Evolutionary conservation across 306 rosid genomes (phyloP).

Genomic region (Cicer arietinum): DNA sequence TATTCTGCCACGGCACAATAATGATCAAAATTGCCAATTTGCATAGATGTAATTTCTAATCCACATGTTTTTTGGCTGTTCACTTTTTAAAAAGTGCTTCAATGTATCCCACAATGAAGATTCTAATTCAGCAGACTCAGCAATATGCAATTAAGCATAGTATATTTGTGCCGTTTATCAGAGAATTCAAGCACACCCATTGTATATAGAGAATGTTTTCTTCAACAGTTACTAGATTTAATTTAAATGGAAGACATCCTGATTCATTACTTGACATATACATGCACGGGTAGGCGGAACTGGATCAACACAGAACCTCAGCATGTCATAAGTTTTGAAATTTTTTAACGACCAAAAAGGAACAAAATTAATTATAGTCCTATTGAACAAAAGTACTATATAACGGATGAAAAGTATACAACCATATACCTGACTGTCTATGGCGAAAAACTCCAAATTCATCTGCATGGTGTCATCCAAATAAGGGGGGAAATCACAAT

Average conservation of each 20-base stretch:
- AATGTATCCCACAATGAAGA: slow-evolving; percentile 11
- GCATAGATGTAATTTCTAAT: slow-evolving; percentile 12
- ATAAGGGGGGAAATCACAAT: slow-evolving; percentile 41
- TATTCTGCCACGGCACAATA: not conserved
- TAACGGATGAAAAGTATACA: slow-evolving; percentile 22
- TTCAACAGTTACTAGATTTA: slow-evolving; percentile 24
- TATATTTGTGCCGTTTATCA: slow-evolving; percentile 10
- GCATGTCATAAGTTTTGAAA: slow-evolving; percentile 24
- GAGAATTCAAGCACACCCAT: slow-evolving; percentile 24
- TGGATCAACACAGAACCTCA: slow-evolving; percentile 42
- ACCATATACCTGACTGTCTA: slow-evolving; percentile 86
- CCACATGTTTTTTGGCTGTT: slow-evolving; percentile 33
- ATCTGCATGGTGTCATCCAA: slow-evolving; percentile 68
- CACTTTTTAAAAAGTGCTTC: slow-evolving; percentile 6
- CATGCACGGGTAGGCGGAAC: slow-evolving; percentile 26
- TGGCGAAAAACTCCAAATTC: slow-evolving; percentile 96
- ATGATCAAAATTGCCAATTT: slow-evolving; percentile 42
- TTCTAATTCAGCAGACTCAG: slow-evolving; percentile 18
- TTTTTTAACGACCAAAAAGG: slow-evolving; percentile 15
- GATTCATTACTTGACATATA: slow-evolving; percentile 30
- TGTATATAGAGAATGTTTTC: slow-evolving; percentile 27
- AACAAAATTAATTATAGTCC: not conserved
- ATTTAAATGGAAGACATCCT: slow-evolving; percentile 22
- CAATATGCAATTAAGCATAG: not conserved
- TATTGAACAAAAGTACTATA: slow-evolving; percentile 33